Percentiles rank a stretch among this genome's conserved stretches.
Evolutionary conservation across 257 asterid species (phyloP).

Genomic region (Fraxinus americana): DNA sequence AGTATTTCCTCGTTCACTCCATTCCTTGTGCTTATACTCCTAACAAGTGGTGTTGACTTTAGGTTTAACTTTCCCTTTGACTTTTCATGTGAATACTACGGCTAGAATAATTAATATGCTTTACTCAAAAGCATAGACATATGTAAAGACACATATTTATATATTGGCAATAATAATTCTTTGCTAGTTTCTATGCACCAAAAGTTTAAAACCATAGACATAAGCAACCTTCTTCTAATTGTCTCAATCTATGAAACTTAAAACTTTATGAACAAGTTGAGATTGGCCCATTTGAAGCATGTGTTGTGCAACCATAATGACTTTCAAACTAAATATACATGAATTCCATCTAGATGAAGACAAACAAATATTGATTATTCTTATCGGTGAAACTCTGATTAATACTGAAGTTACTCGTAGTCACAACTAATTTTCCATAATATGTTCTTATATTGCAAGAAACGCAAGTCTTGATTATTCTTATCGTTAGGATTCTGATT

Average conservation of each 20-base stretch:
- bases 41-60: slow-evolving; percentile 52
- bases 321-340: no score
- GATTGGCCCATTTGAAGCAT: slow-evolving; percentile 43
- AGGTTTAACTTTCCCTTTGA: slow-evolving; percentile 18
- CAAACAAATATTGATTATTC: no score
- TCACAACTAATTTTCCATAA: no score
- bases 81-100: slow-evolving; percentile 6
- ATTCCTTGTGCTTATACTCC: no score
- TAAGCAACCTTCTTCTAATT: slow-evolving; percentile 20
- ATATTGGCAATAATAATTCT: slow-evolving; percentile 49
- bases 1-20: no score
- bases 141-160: neutral
- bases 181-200: slow-evolving; percentile 20
- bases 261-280: slow-evolving; percentile 78
- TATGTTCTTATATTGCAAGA: no score
- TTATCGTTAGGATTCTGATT: no score
- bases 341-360: no score
- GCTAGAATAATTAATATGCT: slow-evolving; percentile 37
- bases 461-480: no score
- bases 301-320: slow-evolving; percentile 55
- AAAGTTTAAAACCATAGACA: neutral
- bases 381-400: no score
- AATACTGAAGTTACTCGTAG: no score
- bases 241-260: slow-evolving; percentile 60
- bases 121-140: no score